Base-by-base conservation (phyloP, 495 filamentous ascomycete species). In the Tetracladium setigerum region DNA sequence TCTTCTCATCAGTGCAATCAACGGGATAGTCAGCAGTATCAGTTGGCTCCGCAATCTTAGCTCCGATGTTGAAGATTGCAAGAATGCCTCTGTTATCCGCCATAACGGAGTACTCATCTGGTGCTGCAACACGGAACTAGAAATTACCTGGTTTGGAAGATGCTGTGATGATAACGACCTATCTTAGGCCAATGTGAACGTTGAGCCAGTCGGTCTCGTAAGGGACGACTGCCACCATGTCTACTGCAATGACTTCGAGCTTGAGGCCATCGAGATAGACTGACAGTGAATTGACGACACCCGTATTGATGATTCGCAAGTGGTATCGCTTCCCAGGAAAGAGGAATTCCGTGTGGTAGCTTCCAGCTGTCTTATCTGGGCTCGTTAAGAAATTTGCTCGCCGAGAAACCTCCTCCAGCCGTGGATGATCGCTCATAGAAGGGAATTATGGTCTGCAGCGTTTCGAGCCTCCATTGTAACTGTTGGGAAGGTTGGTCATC, bases 131-230 rank as follows among this genome's bases (percentile, higher is more conserved):
- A 18, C 46, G 46, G 17, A 48, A 41, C 83, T 83, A 87, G 65
- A 82, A 86, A 54, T 75, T 75, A 13, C 60, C 67, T 1, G 55
- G 38, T 10, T 55, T n/a, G 52, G 77, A 59, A 47, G 73, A 68
- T 7, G 82, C 83, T 24, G 73, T 71, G 39, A 87, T 72, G 44
- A 83, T 77, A 10, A 87, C 69, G 49, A 86, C 76, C 59, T 83
- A 83, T 24, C 84, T 74, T 64, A 87, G 79, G n/a, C 78, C 83
- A 56, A 86, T 85, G 22, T 59, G 78, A 44, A 88, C 67, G 33
- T 64, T 59, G 8, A 88, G 44, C 27, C 63, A 65, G 7, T 62
- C 44, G 19, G 67, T 64, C 7, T 60, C 65, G 36, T 63, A 62
- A 2, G 77, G 65, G 6, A 61, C 54, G 38, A 78, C 70, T 10